A percentile compares a stretch with the other conserved stretches of the same genome.
Conservation (phyloP, 306 rosid species). For the Sechiopsis laciniata region DNA sequence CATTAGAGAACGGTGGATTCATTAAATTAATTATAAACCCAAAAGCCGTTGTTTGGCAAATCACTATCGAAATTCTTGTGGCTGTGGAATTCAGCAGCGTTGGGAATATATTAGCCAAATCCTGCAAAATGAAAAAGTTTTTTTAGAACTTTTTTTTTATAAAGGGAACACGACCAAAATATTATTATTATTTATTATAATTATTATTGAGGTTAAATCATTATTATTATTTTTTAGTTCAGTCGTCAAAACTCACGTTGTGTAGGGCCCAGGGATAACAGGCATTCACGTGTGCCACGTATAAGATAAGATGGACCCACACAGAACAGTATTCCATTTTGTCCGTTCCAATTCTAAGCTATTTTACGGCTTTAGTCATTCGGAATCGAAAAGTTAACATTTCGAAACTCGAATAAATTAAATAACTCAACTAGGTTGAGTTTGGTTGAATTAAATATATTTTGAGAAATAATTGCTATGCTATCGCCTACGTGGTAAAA, state of each 20-base stretch:
- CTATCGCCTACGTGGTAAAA: too few relatives aligned
- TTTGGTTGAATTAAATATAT: too few relatives aligned
- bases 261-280: conserved; percentile 39
- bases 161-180: too few relatives aligned
- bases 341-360: conserved; percentile 19
- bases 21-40: background rate
- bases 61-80: background rate
- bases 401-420: too few relatives aligned
- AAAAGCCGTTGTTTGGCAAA: background rate
- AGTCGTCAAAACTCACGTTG: too few relatives aligned
- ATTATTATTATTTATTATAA: too few relatives aligned
- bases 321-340: conserved; percentile 24
- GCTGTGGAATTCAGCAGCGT: background rate
- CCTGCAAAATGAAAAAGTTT: background rate
- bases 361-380: background rate
- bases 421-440: too few relatives aligned
- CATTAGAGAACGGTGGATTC: background rate
- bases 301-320: conserved; percentile 29
- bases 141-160: too few relatives aligned
- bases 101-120: background rate
- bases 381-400: too few relatives aligned
- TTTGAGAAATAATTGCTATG: too few relatives aligned
- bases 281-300: conserved; percentile 62
- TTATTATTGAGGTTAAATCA: too few relatives aligned
- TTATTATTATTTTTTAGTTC: too few relatives aligned